A percentile compares a stretch with the other conserved stretches of the same genome.
These are phyloP conservation scores for Aurantiochytrium sp. DNA, from an alignment of 108 stramenopile genomes.

Conservation along the genomic window DNA sequence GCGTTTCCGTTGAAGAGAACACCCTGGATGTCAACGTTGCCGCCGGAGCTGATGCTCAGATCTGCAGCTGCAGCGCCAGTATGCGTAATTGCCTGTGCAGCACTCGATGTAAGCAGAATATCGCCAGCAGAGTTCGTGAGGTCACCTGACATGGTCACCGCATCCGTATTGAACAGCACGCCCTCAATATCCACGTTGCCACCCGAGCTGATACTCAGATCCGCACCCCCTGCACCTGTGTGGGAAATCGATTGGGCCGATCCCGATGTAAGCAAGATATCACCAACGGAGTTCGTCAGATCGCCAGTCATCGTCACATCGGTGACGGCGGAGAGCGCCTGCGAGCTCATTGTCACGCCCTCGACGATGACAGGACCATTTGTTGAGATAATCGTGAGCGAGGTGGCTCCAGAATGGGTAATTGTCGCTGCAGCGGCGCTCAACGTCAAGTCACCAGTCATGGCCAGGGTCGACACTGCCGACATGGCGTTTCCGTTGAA, in stretches of 20 bases:
- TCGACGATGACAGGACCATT: background rate
- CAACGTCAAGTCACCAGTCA: too few species aligned
- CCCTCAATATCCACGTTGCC: too few species aligned
- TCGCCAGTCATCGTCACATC: background rate
- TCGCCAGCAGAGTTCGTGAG: background rate
- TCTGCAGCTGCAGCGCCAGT: background rate
- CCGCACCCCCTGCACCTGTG: background rate
- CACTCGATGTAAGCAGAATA: background rate
- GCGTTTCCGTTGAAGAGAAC: too few species aligned
- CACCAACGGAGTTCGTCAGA: background rate
- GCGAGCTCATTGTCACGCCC: background rate
- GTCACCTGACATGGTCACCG: background rate
- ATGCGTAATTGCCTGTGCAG: background rate
- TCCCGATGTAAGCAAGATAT: too few species aligned
- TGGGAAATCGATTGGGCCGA: too few species aligned
- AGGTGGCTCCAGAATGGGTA: too few species aligned
- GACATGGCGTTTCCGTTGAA: too few species aligned
- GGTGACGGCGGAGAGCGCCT: background rate
- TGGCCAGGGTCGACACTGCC: too few species aligned
- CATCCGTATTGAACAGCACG: too few species aligned
- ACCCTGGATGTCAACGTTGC: too few species aligned
- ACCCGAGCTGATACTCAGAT: background rate
- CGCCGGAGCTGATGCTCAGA: too few species aligned
- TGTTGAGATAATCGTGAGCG: background rate
- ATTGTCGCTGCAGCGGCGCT: too few species aligned